Evolutionary conservation across 1,139 yeast species (phyloP), one percentile per base, ranked within the genome.

Genomic region (Scheffersomyces stambukii): DNA sequence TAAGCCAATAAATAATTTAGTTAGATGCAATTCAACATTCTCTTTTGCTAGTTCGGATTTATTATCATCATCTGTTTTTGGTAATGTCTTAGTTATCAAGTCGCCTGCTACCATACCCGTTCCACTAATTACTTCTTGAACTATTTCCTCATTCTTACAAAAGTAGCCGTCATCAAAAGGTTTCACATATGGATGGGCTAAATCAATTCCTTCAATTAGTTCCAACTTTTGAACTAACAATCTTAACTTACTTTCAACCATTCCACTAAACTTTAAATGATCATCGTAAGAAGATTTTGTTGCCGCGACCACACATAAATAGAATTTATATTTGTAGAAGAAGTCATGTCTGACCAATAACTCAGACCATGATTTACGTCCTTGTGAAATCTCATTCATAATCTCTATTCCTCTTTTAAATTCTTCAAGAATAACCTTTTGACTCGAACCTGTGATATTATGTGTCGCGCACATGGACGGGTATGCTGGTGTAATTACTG

Each of bases 391-490:
- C n/a, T 78, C 82, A 41, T 68, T 75, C 65, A 86, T 75, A 7
- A 88, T 64, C 23, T 71, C 76, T 2, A 71, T 66, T 1, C 95
- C 97, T 40, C 96, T 73, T 33, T 69, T 58, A 43, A 91, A 68
- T 52, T 91, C 99, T 11, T 63, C 52, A 50, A 86, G 48, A 19
- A 91, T 85, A 11, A 91, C 75, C 42, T 74, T 77, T 49, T 85
- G 93, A 0, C 97, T 89, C 0, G 96, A 86, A 12, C 73, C 73
- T 1, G 94, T 81, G 24, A 91, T 89, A 53, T 91, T 91, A 52
- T 91, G 99, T 1, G 99, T 91, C 0, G 99, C 96, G 58, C 99
- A 91, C 98, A 91, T 91, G 1, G 97, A 88, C 0, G 99, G 99
- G 50, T 91, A 91, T 0, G 98, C 97, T 0, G 99, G 99, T 0